Base-by-base conservation (phyloP, 345 rosid genomes). In the Schrenkiella parvula region DNA sequence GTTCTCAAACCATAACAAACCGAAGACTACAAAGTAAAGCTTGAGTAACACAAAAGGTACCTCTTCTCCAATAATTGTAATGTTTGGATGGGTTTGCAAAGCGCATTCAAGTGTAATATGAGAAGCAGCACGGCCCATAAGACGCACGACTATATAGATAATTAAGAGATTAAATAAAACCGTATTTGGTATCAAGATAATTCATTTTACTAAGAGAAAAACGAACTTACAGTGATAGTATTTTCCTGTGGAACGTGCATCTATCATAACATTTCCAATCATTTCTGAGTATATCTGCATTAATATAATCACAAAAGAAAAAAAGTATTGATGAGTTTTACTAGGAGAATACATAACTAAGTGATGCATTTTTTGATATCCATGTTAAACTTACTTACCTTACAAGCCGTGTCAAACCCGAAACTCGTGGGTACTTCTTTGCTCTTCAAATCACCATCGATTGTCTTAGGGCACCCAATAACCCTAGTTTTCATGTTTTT, bases 41-140 rank as follows among this genome's bases (percentile, higher is more conserved):
- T 63, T 37, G 53, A 54, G 51, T 29, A 1, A 19, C 29, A 25
- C 25, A 22, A 18, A 64, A 15, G 5, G 2, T 47, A 89, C 97
- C 99, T 95, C 99, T 83, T 95, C 99, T 67, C 99, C 99, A 17
- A 95, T 88, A 53, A 95, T 73, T 32, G 99, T 89, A 67, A 95
- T 84, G 80, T 91, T 93, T 1, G 98, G 97, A 77, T 91, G 98
- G 53, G 99, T 91, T 82, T 95, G 97, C 82, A 95, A 77, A 73
- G 99, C 99, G 52, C 99, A 91, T 79, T 95, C 97, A 65, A 95
- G 82, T 50, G 99, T 91, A 80, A 95, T 91, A 63, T 95, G 99
- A 22, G 99, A 95, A 68, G 99, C 99, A 21, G 99, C 93, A 79
- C 99, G 99, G 14, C 99, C 99, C 99, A 95, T 95, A 35, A 95